phyloP scores from a whole-genome alignment of 75 land plant genomes.

The Cryptomeria japonica region DNA sequence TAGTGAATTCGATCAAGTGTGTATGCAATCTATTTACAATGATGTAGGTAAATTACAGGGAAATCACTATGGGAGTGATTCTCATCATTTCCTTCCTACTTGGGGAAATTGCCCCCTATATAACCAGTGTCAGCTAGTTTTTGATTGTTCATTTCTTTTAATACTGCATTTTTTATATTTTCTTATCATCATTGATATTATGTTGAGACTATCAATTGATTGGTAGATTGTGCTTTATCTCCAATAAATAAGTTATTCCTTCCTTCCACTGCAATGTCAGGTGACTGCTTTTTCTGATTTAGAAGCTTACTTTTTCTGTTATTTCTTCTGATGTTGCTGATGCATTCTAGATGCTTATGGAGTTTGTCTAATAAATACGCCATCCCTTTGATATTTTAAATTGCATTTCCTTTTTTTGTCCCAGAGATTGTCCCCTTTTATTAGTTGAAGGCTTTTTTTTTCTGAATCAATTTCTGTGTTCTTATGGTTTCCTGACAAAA shows the following conservation, averaged over 20 bases:
- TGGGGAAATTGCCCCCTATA: too few species aligned
- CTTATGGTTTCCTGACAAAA: background rate
- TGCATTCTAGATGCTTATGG: background rate
- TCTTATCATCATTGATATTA: too few species aligned
- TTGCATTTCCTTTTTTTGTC: background rate
- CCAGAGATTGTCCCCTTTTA: background rate
- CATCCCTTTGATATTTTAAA: background rate
- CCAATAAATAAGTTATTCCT: background rate
- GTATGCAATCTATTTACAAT: background rate
- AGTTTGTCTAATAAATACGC: background rate
- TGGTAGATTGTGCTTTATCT: background rate
- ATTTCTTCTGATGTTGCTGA: background rate
- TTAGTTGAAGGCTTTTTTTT: background rate
- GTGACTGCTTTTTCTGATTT: background rate
- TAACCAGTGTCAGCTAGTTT: too few species aligned
- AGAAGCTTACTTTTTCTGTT: background rate
- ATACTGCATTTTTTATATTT: too few species aligned
- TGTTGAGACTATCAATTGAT: too few species aligned
- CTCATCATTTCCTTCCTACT: too few species aligned
- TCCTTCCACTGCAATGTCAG: background rate
- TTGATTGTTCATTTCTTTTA: too few species aligned
- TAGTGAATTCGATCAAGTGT: background rate
- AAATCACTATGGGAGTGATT: too few species aligned
- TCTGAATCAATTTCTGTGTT: background rate
- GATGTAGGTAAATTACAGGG: background rate